Evolutionary conservation across 139 green algal genomes (phyloP).

Genomic region (Haematococcus lacustris): DNA sequence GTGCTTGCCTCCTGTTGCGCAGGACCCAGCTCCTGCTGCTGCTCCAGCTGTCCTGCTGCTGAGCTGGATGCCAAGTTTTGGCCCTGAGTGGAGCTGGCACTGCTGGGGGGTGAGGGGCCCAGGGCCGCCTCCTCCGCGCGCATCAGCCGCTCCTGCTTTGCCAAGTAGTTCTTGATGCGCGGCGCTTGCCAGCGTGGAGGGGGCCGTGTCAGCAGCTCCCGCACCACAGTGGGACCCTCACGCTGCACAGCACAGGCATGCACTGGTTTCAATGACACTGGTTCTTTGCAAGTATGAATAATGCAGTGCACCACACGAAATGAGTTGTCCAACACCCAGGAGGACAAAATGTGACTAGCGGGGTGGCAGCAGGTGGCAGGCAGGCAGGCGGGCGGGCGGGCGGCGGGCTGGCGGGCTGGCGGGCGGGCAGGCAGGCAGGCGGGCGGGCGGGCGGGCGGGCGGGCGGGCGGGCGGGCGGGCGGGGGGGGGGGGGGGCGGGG

Average conservation of each 20-base stretch:
- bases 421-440: not conserved
- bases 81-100: not conserved
- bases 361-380: not conserved
- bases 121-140: not conserved
- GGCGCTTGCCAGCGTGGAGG: not conserved
- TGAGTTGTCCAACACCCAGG: not conserved
- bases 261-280: not conserved
- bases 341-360: not conserved
- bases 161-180: not conserved
- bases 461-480: too few relatives aligned
- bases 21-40: not conserved
- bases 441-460: too few relatives aligned
- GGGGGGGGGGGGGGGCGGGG: too few relatives aligned
- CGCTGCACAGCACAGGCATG: not conserved
- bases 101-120: not conserved
- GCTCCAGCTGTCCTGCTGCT: too few relatives aligned
- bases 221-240: not conserved
- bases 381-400: not conserved
- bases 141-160: not conserved
- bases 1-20: not conserved
- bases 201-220: not conserved
- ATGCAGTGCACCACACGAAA: not conserved
- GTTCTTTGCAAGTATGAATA: not conserved
- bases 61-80: too few relatives aligned
- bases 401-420: not conserved